These are phyloP conservation scores for Botrytis porri DNA, from an alignment of 2,329 filamentous ascomycete species.

Conservation along the genomic window DNA sequence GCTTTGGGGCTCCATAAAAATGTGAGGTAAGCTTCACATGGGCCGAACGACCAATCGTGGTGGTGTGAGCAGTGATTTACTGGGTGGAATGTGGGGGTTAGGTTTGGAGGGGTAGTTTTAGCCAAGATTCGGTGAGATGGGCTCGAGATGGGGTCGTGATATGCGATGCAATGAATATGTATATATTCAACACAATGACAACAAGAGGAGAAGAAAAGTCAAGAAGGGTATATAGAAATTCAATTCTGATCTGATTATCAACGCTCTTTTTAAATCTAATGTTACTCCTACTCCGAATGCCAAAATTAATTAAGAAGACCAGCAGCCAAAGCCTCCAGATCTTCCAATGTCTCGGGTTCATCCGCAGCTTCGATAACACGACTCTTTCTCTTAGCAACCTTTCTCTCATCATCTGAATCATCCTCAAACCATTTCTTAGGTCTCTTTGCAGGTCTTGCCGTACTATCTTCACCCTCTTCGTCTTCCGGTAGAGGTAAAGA, in stretches of 20 bases:
- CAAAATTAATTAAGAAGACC: constrained; percentile 56
- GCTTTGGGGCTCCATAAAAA: background rate
- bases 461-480: constrained; percentile 52
- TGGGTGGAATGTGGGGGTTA: background rate
- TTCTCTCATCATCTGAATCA: constrained; percentile 51
- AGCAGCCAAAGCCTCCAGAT: constrained; percentile 73
- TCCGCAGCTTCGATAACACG: constrained; percentile 60
- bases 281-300: background rate
- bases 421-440: constrained; percentile 79
- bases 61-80: background rate
- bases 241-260: constrained; percentile 3
- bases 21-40: constrained; percentile 14
- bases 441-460: constrained; percentile 59
- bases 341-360: constrained; percentile 75
- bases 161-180: background rate
- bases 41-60: background rate
- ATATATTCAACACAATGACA: background rate
- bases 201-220: background rate
- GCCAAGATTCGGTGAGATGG: background rate
- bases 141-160: background rate
- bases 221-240: constrained; percentile 10
- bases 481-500: constrained; percentile 51
- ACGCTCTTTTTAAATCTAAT: constrained; percentile 8
- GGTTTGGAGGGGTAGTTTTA: constrained; percentile 18
- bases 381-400: constrained; percentile 46